Conservation (phyloP, 2,329 filamentous ascomycete genomes). For the Cercospora sp. region DNA sequence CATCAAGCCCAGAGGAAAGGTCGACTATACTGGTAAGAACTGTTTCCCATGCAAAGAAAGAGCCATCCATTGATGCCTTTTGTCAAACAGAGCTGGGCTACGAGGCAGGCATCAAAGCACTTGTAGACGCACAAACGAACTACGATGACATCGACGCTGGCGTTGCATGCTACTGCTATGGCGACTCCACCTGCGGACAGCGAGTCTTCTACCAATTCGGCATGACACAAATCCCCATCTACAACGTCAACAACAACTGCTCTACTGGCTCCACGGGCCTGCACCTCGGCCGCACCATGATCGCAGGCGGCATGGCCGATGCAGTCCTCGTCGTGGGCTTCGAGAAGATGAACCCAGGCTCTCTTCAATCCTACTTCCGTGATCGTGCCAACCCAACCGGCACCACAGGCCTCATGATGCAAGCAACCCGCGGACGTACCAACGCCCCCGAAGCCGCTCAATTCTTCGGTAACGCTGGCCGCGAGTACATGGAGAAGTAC, state of each 20-base stretch:
- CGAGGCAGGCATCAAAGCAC: constrained; percentile 85
- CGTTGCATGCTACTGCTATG: constrained; percentile 95
- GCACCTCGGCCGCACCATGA: constrained; percentile 76
- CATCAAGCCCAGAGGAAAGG: constrained; percentile 91
- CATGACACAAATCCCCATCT: constrained; percentile 92
- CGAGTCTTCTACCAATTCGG: constrained; percentile 98
- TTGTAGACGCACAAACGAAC: constrained; percentile 82
- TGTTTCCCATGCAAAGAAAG: not conserved
- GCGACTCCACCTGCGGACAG: constrained; percentile 91
- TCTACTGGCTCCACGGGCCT: constrained; percentile 88
- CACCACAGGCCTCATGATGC: constrained; percentile 64
- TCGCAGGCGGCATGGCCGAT: constrained; percentile 71
- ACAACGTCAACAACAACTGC: constrained; percentile 99
- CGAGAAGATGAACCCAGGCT: constrained; percentile 95
- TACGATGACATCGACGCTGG: constrained; percentile 96
- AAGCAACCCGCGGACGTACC: constrained; percentile 31
- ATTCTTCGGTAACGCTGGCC: constrained; percentile 93
- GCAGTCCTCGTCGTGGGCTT: constrained; percentile 91
- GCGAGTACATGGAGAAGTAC: constrained; percentile 90
- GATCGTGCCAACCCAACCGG: constrained; percentile 79
- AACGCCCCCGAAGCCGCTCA: constrained; percentile 51
- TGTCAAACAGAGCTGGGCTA: constrained; percentile 70
- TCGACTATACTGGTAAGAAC: constrained; percentile 69
- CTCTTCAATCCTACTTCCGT: constrained; percentile 76
- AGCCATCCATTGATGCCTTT: not conserved